A percentile compares a stretch with the other conserved stretches of the same genome.
phyloP scores from a whole-genome alignment of 2,329 filamentous ascomycete genomes.

The Endocalyx cinctus region DNA sequence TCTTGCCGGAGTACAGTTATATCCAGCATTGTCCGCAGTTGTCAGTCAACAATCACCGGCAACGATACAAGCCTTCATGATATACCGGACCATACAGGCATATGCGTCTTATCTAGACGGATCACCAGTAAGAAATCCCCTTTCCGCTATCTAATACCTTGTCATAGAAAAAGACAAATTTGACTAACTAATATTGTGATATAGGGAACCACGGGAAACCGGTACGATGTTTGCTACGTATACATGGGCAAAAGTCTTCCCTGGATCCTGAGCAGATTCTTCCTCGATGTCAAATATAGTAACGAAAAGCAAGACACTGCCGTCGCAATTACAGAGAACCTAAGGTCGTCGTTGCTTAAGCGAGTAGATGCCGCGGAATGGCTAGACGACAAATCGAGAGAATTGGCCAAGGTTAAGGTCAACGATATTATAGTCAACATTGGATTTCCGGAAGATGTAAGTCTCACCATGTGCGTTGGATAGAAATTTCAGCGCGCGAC shows the following conservation, averaged over 20 bases:
- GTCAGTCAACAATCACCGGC: slow-evolving; percentile 1
- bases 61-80: slow-evolving; percentile 3
- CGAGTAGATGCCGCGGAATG: slow-evolving; percentile 56
- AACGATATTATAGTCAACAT: slow-evolving; percentile 65
- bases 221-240: not conserved
- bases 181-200: not conserved
- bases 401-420: slow-evolving; percentile 59
- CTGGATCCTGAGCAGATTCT: slow-evolving; percentile 6
- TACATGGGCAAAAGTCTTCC: slow-evolving; percentile 5
- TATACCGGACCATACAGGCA: slow-evolving; percentile 1
- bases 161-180: no score
- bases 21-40: slow-evolving; percentile 1
- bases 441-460: slow-evolving; percentile 47
- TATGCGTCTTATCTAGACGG: slow-evolving; percentile 3
- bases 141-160: no score
- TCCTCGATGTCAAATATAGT: slow-evolving; percentile 2
- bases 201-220: slow-evolving; percentile 3
- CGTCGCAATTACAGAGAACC: not conserved
- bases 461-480: no score
- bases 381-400: slow-evolving; percentile 59
- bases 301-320: slow-evolving; percentile 1
- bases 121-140: slow-evolving; percentile 4
- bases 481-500: no score
- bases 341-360: slow-evolving; percentile 16
- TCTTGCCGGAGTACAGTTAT: slow-evolving; percentile 1